Evolutionary conservation across 345 rosid genomes (phyloP), one percentile per base, ranked within the genome.

Genomic region (Camelina hispida): DNA sequence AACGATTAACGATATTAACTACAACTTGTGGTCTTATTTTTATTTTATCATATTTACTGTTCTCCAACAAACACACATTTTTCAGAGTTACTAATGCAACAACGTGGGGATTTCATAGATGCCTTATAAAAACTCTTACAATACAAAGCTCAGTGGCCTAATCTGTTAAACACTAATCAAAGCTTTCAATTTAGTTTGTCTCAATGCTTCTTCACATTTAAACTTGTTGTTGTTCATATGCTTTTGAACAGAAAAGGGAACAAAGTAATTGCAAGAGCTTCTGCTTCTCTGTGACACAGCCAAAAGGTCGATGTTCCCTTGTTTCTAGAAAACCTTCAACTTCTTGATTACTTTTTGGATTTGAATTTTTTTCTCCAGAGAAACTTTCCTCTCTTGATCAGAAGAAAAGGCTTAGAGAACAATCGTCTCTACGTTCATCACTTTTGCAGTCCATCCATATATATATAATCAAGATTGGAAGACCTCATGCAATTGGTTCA

Each of bases 31-130:
- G 23, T 23, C 15, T 62, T 62, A 8, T 14, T 22, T 22, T 9
- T 16, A 47, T 47, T 65, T 9, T 65, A 17, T 48, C 40, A 18
- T 34, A 34, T 4, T 2, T 51, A 34, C 18, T 66, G 32, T 32
- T 34, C 11, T 30, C 56, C 16, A 65, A 46, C 57, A 47, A 5
- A 65, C 15, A 6, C 48, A 17, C 44, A 48, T 12, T 16, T 37
- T 17, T 23, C 37, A 62, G 52, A 62, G 22, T 23, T 42, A 14
- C 43, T 62, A 42, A 7, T 61, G 50, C 18, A 22, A 62, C 35
- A 42, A 62, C 32, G 30, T 61, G 51, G 40, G 50, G 18, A 40
- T 62, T 62, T 40, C 13, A 62, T 34, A 40, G 66, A 62, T 61
- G 11, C 32, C 30, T 25, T 53, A 11, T 22, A 12, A 11, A 53